Evolutionary conservation across 352 stramenopile species (phyloP), one percentile per base, ranked within the genome.

Genomic region (Phytopythium mirpurense): DNA sequence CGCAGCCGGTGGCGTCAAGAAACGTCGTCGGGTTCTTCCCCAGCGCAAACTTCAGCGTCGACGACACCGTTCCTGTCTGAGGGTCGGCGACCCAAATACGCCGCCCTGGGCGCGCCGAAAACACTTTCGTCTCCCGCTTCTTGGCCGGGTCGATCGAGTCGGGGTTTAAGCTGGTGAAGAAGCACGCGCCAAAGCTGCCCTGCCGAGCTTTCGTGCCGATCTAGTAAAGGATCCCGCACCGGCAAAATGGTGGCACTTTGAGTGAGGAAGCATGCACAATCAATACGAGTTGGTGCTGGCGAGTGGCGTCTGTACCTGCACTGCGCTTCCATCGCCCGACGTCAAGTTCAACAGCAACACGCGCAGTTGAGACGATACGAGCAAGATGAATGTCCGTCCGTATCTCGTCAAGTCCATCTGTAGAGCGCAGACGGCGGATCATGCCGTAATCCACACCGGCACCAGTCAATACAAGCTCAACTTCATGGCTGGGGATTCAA

Each of bases 21-120:
- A 94, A 92, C 18, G 49, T 44, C 5, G 70, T 68, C 12, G 78
- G 84, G 10, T 73, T 87, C 42, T 86, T 90, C 9, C 56, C 68
- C n/a, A 94, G 41, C 9, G 80, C 80, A 47, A 95, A 95, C 47
- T 92, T 91, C 18, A 95, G 59, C 42, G 84, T 95, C 11, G 83
- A 88, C 10, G 83, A 90, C 9, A 95, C 84, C 2, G 66, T 90
- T 11, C 84, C 84, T 0, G 77, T 84, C 44, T 83, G 65, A 7
- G 84, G 75, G 26, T 95, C 81, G 19, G 78, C 84, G 35, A 93
- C 74, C 84, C 84, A 95, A 38, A 95, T 72, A 14, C 84, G 78
- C 15, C 83, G 79, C 8, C 84, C 84, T 5, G 84, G 84, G n/a
- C 84, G 72, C 3, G 83, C 74, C 10, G 83, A 93, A 62, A 93